A percentile compares a stretch with the other conserved stretches of the same genome.
phyloP scores from a whole-genome alignment of 163 green algal species.

The Scenedesmus sp. region DNA sequence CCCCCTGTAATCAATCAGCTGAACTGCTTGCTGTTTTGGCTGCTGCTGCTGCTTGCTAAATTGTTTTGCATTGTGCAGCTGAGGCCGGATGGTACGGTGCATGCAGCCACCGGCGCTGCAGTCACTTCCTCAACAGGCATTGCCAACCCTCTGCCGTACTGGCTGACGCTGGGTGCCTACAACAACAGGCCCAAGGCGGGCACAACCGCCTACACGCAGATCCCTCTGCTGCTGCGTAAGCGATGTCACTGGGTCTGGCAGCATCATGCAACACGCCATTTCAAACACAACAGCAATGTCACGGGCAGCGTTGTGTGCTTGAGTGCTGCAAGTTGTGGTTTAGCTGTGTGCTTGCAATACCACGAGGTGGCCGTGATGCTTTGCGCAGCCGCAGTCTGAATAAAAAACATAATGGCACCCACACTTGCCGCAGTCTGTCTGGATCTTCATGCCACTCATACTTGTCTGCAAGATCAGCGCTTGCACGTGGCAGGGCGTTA shows the following conservation, averaged over 20 bases:
- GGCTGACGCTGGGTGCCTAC: conserved; percentile 24
- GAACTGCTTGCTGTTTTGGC: background rate
- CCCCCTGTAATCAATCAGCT: too few relatives aligned
- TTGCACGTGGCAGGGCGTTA: too few relatives aligned
- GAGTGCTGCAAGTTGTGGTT: too few relatives aligned
- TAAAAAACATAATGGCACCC: too few relatives aligned
- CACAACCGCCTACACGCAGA: conserved; percentile 36
- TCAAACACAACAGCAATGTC: too few relatives aligned
- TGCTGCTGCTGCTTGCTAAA: background rate
- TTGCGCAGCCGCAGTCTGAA: background rate
- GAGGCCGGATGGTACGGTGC: conserved; percentile 30
- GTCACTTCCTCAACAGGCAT: background rate
- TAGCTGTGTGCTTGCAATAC: too few relatives aligned
- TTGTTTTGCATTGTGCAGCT: background rate
- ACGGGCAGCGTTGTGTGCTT: too few relatives aligned
- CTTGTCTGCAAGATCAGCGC: too few relatives aligned
- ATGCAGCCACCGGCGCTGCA: background rate
- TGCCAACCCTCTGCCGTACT: conserved; percentile 25
- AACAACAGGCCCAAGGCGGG: conserved; percentile 42
- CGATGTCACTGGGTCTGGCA: background rate
- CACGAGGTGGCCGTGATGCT: background rate
- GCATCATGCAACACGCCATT: too few relatives aligned
- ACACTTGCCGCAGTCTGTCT: too few relatives aligned
- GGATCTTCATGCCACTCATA: too few relatives aligned
- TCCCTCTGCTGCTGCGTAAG: conserved; percentile 44